Base-by-base conservation (phyloP, 2,329 filamentous ascomycete genomes). In the Colletotrichum magnum region DNA sequence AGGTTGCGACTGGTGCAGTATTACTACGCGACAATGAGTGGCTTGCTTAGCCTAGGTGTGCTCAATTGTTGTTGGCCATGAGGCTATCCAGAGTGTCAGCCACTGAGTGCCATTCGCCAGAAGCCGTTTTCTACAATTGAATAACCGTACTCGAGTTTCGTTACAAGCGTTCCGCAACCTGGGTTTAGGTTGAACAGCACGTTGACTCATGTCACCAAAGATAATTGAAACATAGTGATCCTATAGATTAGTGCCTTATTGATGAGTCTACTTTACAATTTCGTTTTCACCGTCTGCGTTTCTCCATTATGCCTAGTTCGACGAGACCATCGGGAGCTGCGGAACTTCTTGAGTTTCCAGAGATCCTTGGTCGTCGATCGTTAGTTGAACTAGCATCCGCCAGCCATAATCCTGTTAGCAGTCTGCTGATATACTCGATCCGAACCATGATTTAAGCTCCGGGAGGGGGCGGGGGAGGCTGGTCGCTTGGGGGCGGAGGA, bases 381-480 rank as follows among this genome's bases (percentile, higher is more conserved):
- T 69, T 69, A 69, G 62, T 57, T 52, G 24, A 41, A 41, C 50
- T 48, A 36, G 36, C 54, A 21, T 41, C 43, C 52, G 32, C 47
- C 52, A 48, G 24, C 7, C 16, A 16, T 9, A 36, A 36, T 56
- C 54, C 57, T 24, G 67, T 70, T 70, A 67, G 67, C 62, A 36
- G 2, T 36, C 9, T 10, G 32, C 32, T 36, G 32, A 10, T n/a
- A 16, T 53, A 43, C 41, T 26, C 54, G n/a, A 9, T 9, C n/a
- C 13, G 47, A 43, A 10, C 21, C 32, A n/a, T 24, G 6, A 7
- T 75, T 78, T 78, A 87, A 72, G 84, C 84, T 74, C 84, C 84
- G 68, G 84, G 84, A 61, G 89, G 89, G 66, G 89, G 90, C 26
- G 92, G 90, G 24, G 90, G 90, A 71, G 87, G 88, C 70, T 86